Evolutionary conservation across 108 stramenopile genomes (phyloP).

Genomic region (Aureococcus anophagefferens): DNA sequence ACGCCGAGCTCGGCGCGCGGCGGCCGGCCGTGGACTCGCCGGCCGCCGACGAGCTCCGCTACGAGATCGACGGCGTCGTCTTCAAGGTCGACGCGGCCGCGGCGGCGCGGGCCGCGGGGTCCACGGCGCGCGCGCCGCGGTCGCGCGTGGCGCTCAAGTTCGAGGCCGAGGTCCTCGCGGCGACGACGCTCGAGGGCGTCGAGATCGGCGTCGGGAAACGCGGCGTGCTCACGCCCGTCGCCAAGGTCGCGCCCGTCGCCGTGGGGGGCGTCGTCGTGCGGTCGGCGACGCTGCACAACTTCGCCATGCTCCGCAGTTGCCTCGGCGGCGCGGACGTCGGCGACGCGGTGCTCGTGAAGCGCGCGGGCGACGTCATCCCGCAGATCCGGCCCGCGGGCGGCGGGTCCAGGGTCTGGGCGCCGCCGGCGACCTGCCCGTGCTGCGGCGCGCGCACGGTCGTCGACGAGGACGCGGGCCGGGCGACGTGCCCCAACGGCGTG

Average conservation of each 20-base stretch:
- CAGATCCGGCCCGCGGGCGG: conserved; percentile 20
- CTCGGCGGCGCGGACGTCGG: conserved; percentile 26
- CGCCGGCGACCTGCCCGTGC: conserved; percentile 29
- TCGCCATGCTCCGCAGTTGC: conserved; percentile 40
- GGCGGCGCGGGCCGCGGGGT: conserved; percentile 48
- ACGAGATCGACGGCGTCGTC: conserved; percentile 80
- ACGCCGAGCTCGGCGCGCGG: too few relatives aligned
- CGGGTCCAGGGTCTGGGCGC: conserved; percentile 11
- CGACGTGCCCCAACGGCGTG: background rate
- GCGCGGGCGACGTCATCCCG: conserved; percentile 83
- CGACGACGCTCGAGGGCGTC: conserved; percentile 57
- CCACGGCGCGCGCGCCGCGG: conserved; percentile 63
- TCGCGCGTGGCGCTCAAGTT: conserved; percentile 91
- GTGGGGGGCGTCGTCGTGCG: conserved; percentile 71
- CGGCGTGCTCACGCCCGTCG: conserved; percentile 83
- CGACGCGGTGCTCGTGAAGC: conserved; percentile 52
- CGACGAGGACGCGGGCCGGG: background rate
- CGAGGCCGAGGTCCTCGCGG: conserved; percentile 40
- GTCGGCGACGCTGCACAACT: conserved; percentile 83
- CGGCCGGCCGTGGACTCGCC: background rate
- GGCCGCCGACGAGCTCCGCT: conserved; percentile 31
- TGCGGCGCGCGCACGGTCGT: conserved; percentile 42
- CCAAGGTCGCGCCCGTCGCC: conserved; percentile 68
- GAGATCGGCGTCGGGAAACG: conserved; percentile 75
- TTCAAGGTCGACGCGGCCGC: conserved; percentile 63